These are phyloP conservation scores for Melaleuca alternifolia DNA, from an alignment of 345 rosid species.

Conservation along the genomic window DNA sequence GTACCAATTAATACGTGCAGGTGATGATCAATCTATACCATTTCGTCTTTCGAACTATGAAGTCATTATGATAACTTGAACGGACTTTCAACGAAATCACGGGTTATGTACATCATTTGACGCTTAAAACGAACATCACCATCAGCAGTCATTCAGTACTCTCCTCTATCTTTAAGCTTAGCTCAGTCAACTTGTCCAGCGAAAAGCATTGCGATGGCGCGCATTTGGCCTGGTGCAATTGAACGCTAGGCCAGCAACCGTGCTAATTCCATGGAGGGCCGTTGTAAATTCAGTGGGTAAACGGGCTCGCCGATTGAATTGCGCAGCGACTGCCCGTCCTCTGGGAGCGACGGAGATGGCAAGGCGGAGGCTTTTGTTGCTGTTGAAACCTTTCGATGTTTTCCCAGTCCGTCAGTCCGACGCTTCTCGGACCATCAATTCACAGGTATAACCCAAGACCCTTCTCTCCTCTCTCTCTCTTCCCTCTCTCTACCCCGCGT, in stretches of 20 bases:
- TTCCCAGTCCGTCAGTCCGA: constrained; percentile 32
- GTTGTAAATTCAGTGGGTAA: background rate
- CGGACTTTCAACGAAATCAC: too few relatives aligned
- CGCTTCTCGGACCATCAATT: constrained; percentile 26
- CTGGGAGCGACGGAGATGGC: background rate
- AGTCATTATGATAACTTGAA: too few relatives aligned
- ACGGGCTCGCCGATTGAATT: background rate
- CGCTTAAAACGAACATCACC: too few relatives aligned
- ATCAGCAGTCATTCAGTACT: too few relatives aligned
- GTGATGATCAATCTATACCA: too few relatives aligned
- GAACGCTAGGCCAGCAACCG: background rate
- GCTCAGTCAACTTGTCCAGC: background rate
- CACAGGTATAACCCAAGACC: constrained; percentile 22
- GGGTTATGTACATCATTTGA: too few relatives aligned
- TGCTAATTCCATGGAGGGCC: background rate
- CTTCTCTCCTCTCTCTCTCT: background rate
- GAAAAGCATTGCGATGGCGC: background rate
- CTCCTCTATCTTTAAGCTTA: too few relatives aligned
- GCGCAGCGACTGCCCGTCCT: background rate
- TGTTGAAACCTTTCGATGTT: constrained; percentile 70
- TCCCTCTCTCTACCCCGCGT: background rate
- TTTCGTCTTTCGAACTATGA: too few relatives aligned
- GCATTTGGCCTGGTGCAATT: background rate
- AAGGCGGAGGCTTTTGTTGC: constrained; percentile 38
- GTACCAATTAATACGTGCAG: too few relatives aligned